Evolutionary conservation across 2,329 filamentous ascomycete species (phyloP).

Genomic region (Cladosporium sp.): DNA sequence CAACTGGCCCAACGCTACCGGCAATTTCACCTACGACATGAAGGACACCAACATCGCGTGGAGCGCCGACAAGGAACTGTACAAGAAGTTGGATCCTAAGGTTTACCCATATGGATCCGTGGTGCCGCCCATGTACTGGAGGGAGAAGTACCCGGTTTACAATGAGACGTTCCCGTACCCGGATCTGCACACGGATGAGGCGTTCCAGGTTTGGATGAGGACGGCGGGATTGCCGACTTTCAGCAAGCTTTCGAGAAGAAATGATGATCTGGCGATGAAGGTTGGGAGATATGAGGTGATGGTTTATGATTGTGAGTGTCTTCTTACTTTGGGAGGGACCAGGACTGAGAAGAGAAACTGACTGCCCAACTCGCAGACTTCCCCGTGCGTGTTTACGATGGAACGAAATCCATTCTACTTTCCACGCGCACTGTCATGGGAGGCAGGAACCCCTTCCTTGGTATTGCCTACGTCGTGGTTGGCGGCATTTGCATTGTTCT

Average conservation of each 20-base stretch:
- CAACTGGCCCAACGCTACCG: constrained; percentile 50
- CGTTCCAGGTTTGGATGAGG: constrained; percentile 98
- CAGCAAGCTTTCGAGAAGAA: constrained; percentile 87
- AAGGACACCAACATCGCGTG: constrained; percentile 79
- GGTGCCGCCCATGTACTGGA: constrained; percentile 86
- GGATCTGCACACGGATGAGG: constrained; percentile 72
- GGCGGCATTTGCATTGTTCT: constrained; percentile 90
- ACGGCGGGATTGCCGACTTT: constrained; percentile 92
- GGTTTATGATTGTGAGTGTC: constrained; percentile 73
- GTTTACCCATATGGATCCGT: constrained; percentile 66
- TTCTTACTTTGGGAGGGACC: too few species aligned
- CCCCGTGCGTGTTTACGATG: constrained; percentile 74
- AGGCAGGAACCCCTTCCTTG: constrained; percentile 91
- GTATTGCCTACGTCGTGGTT: constrained; percentile 93
- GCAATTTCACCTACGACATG: constrained; percentile 70
- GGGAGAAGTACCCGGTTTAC: constrained; percentile 65
- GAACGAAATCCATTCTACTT: constrained; percentile 86
- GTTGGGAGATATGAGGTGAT: constrained; percentile 74
- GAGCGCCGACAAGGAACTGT: constrained; percentile 78
- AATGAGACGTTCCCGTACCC: constrained; percentile 72
- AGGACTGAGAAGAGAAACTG: background rate
- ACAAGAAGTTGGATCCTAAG: constrained; percentile 60
- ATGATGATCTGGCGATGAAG: constrained; percentile 69
- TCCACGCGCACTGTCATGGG: constrained; percentile 91
- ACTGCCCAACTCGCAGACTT: constrained; percentile 62